Evolutionary conservation across 2,329 filamentous ascomycete species (phyloP).

Genomic region (Teratosphaeria pseudoeucalypti): DNA sequence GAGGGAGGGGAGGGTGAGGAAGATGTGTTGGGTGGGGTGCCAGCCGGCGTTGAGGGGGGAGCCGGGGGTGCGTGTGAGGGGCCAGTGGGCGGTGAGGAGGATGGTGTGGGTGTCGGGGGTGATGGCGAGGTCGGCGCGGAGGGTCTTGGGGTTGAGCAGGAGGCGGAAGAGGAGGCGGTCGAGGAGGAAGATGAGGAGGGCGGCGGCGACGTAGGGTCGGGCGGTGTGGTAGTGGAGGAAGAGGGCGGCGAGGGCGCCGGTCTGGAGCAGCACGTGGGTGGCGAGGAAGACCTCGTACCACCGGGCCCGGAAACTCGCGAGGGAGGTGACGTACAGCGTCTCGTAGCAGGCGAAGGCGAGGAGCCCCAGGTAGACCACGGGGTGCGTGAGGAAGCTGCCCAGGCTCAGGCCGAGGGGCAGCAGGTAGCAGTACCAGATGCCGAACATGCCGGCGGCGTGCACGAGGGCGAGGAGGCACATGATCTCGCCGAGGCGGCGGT

Average conservation of each 20-base stretch:
- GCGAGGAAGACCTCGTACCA: conserved; percentile 56
- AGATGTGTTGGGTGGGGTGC: conserved; percentile 53
- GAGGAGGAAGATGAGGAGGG: conserved; percentile 46
- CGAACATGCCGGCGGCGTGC: conserved; percentile 46
- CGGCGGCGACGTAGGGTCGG: conserved; percentile 42
- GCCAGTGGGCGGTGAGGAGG: conserved; percentile 38
- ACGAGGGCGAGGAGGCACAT: conserved; percentile 50
- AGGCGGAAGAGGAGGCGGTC: conserved; percentile 51
- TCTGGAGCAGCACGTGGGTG: conserved; percentile 48
- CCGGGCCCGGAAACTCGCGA: conserved; percentile 48
- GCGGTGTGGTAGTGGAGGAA: conserved; percentile 49
- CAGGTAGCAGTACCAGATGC: conserved; percentile 45
- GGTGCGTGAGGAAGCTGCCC: conserved; percentile 40
- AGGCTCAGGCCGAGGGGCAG: conserved; percentile 34
- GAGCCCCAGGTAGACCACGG: conserved; percentile 45
- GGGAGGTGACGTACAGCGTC: conserved; percentile 50
- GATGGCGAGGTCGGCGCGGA: conserved; percentile 42
- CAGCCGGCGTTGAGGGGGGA: conserved; percentile 35
- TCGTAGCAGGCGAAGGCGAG: conserved; percentile 49
- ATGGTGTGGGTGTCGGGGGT: conserved; percentile 49
- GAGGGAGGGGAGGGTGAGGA: conserved; percentile 46
- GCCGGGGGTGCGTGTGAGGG: conserved; percentile 12
- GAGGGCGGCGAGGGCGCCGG: conserved; percentile 44
- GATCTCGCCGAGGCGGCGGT: conserved; percentile 52
- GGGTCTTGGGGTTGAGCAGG: conserved; percentile 38